Conservation (phyloP, 352 stramenopile species). For the Globisporangium emineosum region DNA sequence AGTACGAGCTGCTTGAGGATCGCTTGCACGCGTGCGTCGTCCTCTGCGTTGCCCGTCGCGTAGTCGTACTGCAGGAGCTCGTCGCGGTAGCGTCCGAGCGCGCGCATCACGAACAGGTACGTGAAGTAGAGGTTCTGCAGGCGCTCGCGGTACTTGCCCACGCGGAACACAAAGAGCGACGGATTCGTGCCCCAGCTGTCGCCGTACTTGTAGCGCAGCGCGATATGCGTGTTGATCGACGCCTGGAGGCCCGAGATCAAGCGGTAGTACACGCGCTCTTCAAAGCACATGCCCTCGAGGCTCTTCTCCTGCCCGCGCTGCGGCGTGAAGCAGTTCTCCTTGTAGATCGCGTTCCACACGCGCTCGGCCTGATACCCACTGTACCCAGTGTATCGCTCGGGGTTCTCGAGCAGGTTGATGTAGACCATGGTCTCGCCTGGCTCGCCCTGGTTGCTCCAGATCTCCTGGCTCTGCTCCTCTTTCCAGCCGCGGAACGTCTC, state of each 20-base stretch:
- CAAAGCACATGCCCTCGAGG: slow-evolving; percentile 80
- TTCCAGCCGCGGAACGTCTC: slow-evolving; percentile 63
- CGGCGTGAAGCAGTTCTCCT: slow-evolving; percentile 96
- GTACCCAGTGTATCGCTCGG: slow-evolving; percentile 98
- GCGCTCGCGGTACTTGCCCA: slow-evolving; percentile 91
- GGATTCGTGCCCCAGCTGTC: slow-evolving; percentile 70
- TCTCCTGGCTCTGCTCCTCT: slow-evolving; percentile 51
- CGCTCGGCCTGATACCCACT: slow-evolving; percentile 89
- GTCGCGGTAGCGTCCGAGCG: slow-evolving; percentile 90
- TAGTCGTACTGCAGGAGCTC: slow-evolving; percentile 95
- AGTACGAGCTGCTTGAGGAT: slow-evolving; percentile 72
- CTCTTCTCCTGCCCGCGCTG: slow-evolving; percentile 44
- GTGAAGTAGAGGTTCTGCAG: slow-evolving; percentile 98
- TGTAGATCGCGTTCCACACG: slow-evolving; percentile 97
- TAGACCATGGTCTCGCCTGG: slow-evolving; percentile 79
- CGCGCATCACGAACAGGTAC: slow-evolving; percentile 96
- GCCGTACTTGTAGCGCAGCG: slow-evolving; percentile 79
- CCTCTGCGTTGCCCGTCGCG: slow-evolving; percentile 89
- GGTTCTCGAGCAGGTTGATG: slow-evolving; percentile 97
- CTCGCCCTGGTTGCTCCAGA: slow-evolving; percentile 57
- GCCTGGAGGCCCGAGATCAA: slow-evolving; percentile 95
- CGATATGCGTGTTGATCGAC: slow-evolving; percentile 95
- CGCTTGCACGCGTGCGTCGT: slow-evolving; percentile 69
- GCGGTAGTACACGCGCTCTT: slow-evolving; percentile 96
- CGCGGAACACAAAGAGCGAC: slow-evolving; percentile 83